phyloP scores from a whole-genome alignment of 345 rosid genomes.

The Murraya paniculata region DNA sequence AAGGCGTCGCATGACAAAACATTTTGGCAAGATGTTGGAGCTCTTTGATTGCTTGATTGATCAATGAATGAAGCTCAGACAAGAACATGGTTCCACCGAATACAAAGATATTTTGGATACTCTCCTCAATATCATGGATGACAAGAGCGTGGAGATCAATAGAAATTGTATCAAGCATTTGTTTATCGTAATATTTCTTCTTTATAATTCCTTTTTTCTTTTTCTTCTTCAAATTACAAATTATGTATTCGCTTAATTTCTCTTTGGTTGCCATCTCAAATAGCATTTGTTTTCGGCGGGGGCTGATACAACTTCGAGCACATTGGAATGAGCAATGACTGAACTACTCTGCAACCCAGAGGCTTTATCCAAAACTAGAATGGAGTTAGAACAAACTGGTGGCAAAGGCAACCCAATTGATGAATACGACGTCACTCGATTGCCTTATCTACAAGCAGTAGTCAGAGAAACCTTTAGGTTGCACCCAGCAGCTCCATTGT shows the following conservation, averaged over 20 bases:
- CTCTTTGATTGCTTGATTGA: constrained; percentile 27
- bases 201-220: not conserved
- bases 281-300: constrained; percentile 47
- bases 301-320: constrained; percentile 43
- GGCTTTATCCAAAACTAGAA: constrained; percentile 25
- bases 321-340: constrained; percentile 59
- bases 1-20: constrained; percentile 12
- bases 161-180: constrained; percentile 24
- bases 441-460: constrained; percentile 47
- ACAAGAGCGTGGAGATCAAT: constrained; percentile 22
- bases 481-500: constrained; percentile 39
- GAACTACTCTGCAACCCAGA: constrained; percentile 40
- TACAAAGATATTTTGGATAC: constrained; percentile 36
- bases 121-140: constrained; percentile 27
- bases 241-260: not conserved
- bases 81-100: not conserved
- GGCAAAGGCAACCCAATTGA: constrained; percentile 29
- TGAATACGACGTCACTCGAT: constrained; percentile 31
- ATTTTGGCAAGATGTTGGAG: constrained; percentile 23
- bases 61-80: constrained; percentile 22
- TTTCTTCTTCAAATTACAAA: not conserved
- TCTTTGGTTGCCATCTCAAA: too few species aligned
- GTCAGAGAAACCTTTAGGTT: constrained; percentile 51
- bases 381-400: constrained; percentile 28
- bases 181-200: constrained; percentile 23